Conservation (phyloP, 2,329 filamentous ascomycete species). For the Fusarium mexicanum region DNA sequence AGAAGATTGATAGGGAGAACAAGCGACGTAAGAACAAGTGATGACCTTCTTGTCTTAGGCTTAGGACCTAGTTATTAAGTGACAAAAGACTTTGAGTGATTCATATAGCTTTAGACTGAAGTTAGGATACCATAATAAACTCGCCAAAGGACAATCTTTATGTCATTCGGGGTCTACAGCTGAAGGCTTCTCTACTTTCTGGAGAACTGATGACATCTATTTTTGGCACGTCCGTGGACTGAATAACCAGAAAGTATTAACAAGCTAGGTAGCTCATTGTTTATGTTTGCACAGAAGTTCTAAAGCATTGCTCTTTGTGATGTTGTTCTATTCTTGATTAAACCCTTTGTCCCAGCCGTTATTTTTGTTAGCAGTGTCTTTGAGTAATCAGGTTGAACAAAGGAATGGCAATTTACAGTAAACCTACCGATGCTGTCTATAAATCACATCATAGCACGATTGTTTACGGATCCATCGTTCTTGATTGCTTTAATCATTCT, state of each 20-base stretch:
- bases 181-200: too few species aligned
- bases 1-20: slow-evolving; percentile 55
- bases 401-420: accelerated
- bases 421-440: accelerated
- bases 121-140: neutral
- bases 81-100: accelerated
- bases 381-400: accelerated
- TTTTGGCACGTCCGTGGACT: accelerated
- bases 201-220: accelerated
- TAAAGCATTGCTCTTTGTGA: neutral
- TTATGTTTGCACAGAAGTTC: accelerated
- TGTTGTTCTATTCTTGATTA: accelerated
- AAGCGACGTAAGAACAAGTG: neutral
- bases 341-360: accelerated
- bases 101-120: accelerated
- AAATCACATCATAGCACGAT: accelerated
- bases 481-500: accelerated
- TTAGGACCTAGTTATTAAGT: too few species aligned
- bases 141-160: too few species aligned
- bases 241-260: accelerated
- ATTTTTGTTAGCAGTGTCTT: neutral
- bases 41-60: accelerated
- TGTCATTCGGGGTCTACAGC: accelerated
- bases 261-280: neutral
- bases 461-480: accelerated